Evolutionary conservation across 371 early-diverging fungal species (phyloP).

Genomic region (Spraguea lophii): DNA sequence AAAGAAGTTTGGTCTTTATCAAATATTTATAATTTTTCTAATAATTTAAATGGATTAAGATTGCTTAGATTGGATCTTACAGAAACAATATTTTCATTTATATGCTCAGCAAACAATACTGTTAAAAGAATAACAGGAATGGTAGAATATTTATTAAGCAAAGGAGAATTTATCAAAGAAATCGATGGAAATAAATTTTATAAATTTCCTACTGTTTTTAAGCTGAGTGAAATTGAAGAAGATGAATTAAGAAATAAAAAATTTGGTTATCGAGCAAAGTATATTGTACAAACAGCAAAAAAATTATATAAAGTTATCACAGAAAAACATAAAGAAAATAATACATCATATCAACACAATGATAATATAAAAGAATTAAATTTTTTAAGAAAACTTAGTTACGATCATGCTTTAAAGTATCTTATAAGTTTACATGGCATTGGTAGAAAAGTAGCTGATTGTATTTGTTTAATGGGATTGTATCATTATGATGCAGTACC

Average conservation of each 20-base stretch:
- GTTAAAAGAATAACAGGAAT: conserved; percentile 36
- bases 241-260: conserved; percentile 8
- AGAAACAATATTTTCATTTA: conserved; percentile 39
- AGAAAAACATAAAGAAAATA: neutral
- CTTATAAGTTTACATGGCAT: conserved; percentile 27
- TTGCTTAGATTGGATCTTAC: conserved; percentile 20
- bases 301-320: too few species aligned
- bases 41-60: conserved; percentile 12
- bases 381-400: neutral
- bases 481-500: conserved; percentile 31
- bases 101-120: conserved; percentile 39
- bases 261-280: conserved; percentile 39
- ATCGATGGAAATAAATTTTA: too few species aligned
- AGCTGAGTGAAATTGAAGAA: conserved; percentile 11
- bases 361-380: neutral
- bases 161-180: conserved; percentile 13
- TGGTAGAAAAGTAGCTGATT: conserved; percentile 41
- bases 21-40: neutral
- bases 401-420: neutral
- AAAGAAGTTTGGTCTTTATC: neutral
- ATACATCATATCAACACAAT: neutral
- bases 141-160: conserved; percentile 28
- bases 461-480: conserved; percentile 35
- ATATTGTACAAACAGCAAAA: conserved; percentile 21
- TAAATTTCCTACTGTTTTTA: conserved; percentile 19